A percentile compares a stretch with the other conserved stretches of the same genome.
phyloP scores from a whole-genome alignment of 2,329 filamentous ascomycete species.

The Parastagonospora nodorum region DNA sequence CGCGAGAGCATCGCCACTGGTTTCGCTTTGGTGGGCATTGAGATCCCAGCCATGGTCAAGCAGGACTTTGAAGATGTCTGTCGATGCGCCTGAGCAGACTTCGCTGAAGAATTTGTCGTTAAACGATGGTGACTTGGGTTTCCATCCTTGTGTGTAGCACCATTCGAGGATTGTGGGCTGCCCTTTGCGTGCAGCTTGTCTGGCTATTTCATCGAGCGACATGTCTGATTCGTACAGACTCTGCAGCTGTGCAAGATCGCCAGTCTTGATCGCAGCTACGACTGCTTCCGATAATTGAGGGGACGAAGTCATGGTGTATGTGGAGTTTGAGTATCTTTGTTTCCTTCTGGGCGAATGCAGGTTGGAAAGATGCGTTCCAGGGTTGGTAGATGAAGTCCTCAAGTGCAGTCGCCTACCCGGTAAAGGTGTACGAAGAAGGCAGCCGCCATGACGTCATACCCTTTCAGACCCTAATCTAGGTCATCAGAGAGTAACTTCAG shows the following conservation, averaged over 20 bases:
- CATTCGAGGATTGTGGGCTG: background rate
- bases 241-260: background rate
- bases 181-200: background rate
- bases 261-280: background rate
- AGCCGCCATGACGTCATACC: too few species aligned
- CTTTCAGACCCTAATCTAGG: too few species aligned
- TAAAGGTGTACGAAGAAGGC: too few species aligned
- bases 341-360: too few species aligned
- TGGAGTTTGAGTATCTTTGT: too few species aligned
- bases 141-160: background rate
- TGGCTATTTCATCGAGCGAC: background rate
- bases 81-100: background rate
- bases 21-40: background rate
- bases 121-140: background rate
- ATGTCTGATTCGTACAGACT: background rate
- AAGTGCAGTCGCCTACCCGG: too few species aligned
- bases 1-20: background rate
- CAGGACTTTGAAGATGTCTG: background rate
- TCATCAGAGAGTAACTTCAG: too few species aligned
- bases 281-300: background rate
- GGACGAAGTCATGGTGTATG: background rate
- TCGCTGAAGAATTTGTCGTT: background rate
- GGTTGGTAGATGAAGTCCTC: too few species aligned
- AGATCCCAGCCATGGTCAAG: conserved; percentile 1
- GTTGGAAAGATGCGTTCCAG: too few species aligned